Evolutionary conservation across 352 stramenopile species (phyloP), one percentile per base, ranked within the genome.

Genomic region (Globisporangium megalacanthum): DNA sequence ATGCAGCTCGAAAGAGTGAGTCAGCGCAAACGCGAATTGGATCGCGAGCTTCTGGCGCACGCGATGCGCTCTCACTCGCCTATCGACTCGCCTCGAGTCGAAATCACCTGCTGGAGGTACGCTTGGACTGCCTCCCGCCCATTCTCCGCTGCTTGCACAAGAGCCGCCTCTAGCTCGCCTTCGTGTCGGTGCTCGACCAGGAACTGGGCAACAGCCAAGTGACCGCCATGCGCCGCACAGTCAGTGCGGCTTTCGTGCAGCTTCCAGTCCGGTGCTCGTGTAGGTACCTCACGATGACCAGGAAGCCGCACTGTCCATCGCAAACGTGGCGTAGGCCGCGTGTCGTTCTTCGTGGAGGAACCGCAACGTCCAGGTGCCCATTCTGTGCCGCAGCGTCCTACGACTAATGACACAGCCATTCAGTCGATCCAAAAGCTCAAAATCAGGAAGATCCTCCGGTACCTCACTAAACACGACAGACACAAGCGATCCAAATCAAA

Each of bases 261-360:
- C 54, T 46, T 11, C 54, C 54, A 8, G 54, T 19, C 20, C 46
- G 54, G 33, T 60, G 29, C 17, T 20, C 48, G 49, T 60, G 54
- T 35, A 54, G 25, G 33, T 49, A 60, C 17, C 9, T 8, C 3
- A 60, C 54, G 33, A 49, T 36, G 33, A 42, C n/a, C 22, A 61
- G 60, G 47, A 61, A 65, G 10, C 53, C 4, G 60, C 60, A 41
- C 60, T 39, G 35, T 66, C 56, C 60, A 66, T 66, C 17, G 60
- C 60, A 15, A 49, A 44, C 15, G 6, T 20, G 4, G 53, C 62
- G 47, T 36, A 61, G 1, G 36, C 33, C 37, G 52, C 36, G 4
- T 41, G 15, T 9, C 55, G 55, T 9, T 36, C 41, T 7, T 49
- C 55, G 29, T 61, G 55, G 14, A 61, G 35, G n/a, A 54, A 61